Percentiles rank a stretch among this genome's conserved stretches.
Conservation (phyloP, 257 asterid species). For the Rubia yunnanensis region DNA sequence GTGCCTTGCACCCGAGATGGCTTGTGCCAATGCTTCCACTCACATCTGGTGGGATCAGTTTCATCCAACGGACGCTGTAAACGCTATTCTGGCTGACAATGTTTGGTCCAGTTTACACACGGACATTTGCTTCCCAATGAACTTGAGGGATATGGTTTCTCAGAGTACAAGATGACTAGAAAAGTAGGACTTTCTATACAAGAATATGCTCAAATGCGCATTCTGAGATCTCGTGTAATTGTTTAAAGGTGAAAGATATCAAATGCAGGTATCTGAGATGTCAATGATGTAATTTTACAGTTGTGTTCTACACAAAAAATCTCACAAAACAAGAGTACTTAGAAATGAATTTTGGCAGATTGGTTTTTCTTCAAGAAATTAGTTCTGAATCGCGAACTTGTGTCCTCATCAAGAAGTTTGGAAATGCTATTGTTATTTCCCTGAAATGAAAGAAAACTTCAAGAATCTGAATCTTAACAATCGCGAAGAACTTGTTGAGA, state of each 20-base stretch:
- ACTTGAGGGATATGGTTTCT: slow-evolving; percentile 64
- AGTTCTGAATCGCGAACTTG: slow-evolving; percentile 63
- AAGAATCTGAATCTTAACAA: neutral
- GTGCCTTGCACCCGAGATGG: slow-evolving; percentile 82
- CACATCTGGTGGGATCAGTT: slow-evolving; percentile 98
- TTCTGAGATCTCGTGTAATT: neutral
- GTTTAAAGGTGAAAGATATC: neutral
- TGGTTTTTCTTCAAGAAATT: slow-evolving; percentile 22
- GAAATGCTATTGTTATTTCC: slow-evolving; percentile 72
- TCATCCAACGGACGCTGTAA: slow-evolving; percentile 84
- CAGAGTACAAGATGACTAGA: slow-evolving; percentile 13
- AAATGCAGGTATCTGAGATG: neutral
- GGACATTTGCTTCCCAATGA: slow-evolving; percentile 81
- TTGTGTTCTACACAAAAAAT: neutral
- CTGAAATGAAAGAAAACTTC: slow-evolving; percentile 28
- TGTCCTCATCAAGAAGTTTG: slow-evolving; percentile 63
- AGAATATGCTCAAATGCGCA: neutral
- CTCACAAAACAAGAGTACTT: neutral
- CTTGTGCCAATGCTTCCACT: slow-evolving; percentile 57
- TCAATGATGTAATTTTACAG: neutral
- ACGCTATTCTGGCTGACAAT: slow-evolving; percentile 68
- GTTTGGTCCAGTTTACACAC: slow-evolving; percentile 65
- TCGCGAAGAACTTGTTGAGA: neutral
- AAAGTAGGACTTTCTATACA: neutral
- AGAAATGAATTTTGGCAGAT: neutral